Base-by-base conservation (phyloP, 2,329 filamentous ascomycete species). In the Aspergillus sergii region DNA sequence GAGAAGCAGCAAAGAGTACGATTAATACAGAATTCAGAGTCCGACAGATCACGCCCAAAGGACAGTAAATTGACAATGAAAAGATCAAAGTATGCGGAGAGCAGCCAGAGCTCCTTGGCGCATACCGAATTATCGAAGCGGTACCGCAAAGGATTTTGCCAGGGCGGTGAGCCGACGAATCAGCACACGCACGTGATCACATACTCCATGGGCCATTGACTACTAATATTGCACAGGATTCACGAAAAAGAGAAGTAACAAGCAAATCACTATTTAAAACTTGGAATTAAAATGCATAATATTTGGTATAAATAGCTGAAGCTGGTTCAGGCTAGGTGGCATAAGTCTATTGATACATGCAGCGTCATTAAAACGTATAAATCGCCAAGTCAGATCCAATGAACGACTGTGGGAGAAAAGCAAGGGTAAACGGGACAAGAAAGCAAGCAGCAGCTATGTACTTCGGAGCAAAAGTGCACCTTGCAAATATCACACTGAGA, bases 331-430 rank as follows among this genome's bases (percentile, higher is more conserved):
- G 51, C 51, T 23, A 55, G 28, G 12, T 54, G 32, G 51, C 51
- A 30, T 55, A 55, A 62, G 59, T 64, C 62, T 66, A 66, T 59
- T 58, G n/a, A 58, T 65, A 66, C 65, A 66, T 65, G 45, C 26
- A 59, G 57, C 43, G 39, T 64, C 63, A 65, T 66, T 66, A 66
- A 55, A 65, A 63, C 45, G 58, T 63, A 60, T 58, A 63, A 46
- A 54, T 57, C 54, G 28, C 30, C 46, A 61, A 55, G 28, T 36
- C 41, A 63, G 32, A 54, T 32, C 23, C 39, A 53, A 48, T 36
- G n/a, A 28, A 62, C 28, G 59, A 51, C 55, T 51, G 32, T 4
- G 28, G 19, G 48, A 34, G 28, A 51, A 30, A 32, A 56, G 53
- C 36, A 57, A 23, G 36, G 23, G 16, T 56, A 68, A 67, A 67